A percentile compares a stretch with the other conserved stretches of the same genome.
Conservation (phyloP, 768 basidiomycete genomes). For the Boletus rufocinnamomeus region DNA sequence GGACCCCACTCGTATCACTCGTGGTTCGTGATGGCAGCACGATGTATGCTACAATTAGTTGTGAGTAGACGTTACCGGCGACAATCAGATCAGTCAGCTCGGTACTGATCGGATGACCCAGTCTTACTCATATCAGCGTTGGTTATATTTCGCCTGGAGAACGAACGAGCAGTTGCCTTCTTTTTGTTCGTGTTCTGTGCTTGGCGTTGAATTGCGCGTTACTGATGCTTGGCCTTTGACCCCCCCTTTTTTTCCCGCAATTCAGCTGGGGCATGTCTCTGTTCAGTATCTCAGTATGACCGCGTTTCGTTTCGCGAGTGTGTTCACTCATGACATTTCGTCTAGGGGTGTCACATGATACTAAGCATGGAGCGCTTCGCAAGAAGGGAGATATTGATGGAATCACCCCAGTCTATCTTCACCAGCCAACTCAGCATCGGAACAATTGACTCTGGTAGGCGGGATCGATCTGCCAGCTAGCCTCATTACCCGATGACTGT, state of each 20-base stretch:
- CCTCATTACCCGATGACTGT: neutral
- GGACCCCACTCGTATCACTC: too few relatives aligned
- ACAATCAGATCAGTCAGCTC: too few relatives aligned
- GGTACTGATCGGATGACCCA: neutral
- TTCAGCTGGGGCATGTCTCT: slow-evolving; percentile 19
- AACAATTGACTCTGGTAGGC: neutral
- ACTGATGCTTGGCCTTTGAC: slow-evolving; percentile 4
- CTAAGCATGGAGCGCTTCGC: too few relatives aligned
- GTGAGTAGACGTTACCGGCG: too few relatives aligned
- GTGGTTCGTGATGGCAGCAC: too few relatives aligned
- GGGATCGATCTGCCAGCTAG: neutral
- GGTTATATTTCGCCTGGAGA: neutral
- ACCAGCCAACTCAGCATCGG: slow-evolving; percentile 15
- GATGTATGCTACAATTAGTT: too few relatives aligned
- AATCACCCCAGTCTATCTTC: neutral
- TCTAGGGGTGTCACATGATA: slow-evolving; percentile 25
- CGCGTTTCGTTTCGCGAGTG: neutral
- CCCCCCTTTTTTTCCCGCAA: neutral
- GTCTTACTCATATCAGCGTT: slow-evolving; percentile 5
- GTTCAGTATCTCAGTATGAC: slow-evolving; percentile 18
- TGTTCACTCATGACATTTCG: neutral
- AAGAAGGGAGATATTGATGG: too few relatives aligned
- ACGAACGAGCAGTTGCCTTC: neutral
- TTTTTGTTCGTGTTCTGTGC: slow-evolving; percentile 13
- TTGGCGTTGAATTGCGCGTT: neutral